Percentiles rank a stretch among this genome's conserved stretches.
Evolutionary conservation across 2,329 filamentous ascomycete species (phyloP).

Genomic region (Curvularia spicifera): DNA sequence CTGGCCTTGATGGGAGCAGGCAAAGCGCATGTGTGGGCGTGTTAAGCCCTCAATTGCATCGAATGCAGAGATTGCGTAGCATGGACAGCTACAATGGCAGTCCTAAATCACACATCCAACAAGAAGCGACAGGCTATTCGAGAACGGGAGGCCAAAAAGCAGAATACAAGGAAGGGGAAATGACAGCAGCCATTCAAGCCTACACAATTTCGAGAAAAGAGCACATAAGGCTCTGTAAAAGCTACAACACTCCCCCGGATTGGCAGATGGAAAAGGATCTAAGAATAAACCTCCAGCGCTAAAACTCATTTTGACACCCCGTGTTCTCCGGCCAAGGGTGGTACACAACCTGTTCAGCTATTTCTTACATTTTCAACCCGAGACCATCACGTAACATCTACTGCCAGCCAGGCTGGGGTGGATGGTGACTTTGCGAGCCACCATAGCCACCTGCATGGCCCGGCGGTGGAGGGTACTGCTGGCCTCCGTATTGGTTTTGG

Average conservation of each 20-base stretch:
- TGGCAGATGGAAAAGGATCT: not conserved
- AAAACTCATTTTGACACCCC: not conserved
- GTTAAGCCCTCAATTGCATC: not conserved
- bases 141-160: not conserved
- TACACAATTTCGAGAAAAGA: not conserved
- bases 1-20: not conserved
- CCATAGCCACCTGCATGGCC: conserved; percentile 22
- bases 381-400: not conserved
- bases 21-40: not conserved
- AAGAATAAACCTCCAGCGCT: not conserved
- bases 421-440: conserved; percentile 15
- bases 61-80: not conserved
- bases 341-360: not conserved
- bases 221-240: not conserved
- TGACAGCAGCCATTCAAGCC: not conserved
- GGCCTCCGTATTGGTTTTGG: conserved; percentile 22
- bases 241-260: not conserved
- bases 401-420: conserved; percentile 40
- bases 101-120: not conserved
- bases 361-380: not conserved
- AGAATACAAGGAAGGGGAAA: not conserved
- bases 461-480: conserved; percentile 29
- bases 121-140: not conserved
- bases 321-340: not conserved
- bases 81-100: not conserved